Evolutionary conservation across 306 rosid genomes (phyloP).

Genomic region (Cucumis cinereus): DNA sequence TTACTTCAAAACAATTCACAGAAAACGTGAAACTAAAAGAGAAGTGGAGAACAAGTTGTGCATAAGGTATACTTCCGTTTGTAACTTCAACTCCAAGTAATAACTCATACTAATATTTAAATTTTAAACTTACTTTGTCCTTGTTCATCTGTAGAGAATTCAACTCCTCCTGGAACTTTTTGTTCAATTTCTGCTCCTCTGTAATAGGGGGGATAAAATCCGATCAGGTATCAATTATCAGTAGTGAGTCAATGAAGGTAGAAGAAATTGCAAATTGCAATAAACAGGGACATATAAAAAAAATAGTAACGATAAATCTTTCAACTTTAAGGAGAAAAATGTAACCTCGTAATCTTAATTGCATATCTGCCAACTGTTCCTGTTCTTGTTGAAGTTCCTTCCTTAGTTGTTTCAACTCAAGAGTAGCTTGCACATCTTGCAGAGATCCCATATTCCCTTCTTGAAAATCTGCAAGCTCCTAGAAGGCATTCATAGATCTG

Average conservation of each 20-base stretch:
- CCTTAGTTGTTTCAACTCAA: slow-evolving; percentile 46
- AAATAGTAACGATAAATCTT: background rate
- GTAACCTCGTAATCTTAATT: slow-evolving; percentile 45
- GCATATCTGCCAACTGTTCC: slow-evolving; percentile 33
- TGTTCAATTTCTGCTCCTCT: slow-evolving; percentile 71
- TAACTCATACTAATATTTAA: background rate
- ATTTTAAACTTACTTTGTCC: slow-evolving; percentile 52
- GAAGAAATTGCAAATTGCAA: slow-evolving; percentile 3
- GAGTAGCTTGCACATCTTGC: slow-evolving; percentile 24
- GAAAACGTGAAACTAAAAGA: background rate
- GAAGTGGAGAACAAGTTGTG: background rate
- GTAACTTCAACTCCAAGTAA: background rate
- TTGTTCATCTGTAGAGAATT: slow-evolving; percentile 35
- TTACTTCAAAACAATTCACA: background rate
- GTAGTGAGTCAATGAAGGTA: background rate
- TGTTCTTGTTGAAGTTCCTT: slow-evolving; percentile 55
- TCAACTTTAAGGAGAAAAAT: slow-evolving; percentile 11
- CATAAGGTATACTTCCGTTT: background rate
- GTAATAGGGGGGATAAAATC: background rate
- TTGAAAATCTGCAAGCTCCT: slow-evolving; percentile 76
- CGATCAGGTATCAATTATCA: background rate
- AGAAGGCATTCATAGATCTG: slow-evolving; percentile 98
- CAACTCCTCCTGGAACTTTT: slow-evolving; percentile 63
- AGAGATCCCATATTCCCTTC: slow-evolving; percentile 41
- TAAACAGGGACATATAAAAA: background rate